Conservation (phyloP, 306 rosid species). For the Morella rubra region DNA sequence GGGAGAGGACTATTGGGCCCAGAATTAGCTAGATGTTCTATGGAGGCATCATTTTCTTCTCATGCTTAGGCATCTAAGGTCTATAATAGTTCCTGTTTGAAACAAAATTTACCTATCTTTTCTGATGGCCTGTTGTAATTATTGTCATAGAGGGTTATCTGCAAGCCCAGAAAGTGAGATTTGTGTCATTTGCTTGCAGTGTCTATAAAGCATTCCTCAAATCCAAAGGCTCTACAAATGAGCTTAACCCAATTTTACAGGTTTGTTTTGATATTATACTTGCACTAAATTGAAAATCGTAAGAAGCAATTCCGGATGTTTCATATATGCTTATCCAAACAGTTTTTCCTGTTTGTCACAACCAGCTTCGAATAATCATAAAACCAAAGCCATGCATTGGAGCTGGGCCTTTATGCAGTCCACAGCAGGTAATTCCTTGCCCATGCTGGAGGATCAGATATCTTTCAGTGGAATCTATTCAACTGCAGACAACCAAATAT, state of each 20-base stretch:
- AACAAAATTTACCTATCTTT: slow-evolving; percentile 6
- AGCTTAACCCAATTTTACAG: slow-evolving; percentile 94
- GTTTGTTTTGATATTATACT: slow-evolving; percentile 47
- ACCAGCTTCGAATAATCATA: slow-evolving; percentile 86
- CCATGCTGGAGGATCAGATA: slow-evolving; percentile 10
- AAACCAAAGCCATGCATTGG: slow-evolving; percentile 82
- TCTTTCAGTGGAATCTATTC: slow-evolving; percentile 24
- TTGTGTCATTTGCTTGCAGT: slow-evolving; percentile 51
- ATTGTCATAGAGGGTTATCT: slow-evolving; percentile 9
- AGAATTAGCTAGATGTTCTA: not conserved
- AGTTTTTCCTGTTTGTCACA: slow-evolving; percentile 29
- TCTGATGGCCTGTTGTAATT: slow-evolving; percentile 22
- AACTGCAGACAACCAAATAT: no score
- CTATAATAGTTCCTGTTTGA: slow-evolving; percentile 7
- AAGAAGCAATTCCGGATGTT: slow-evolving; percentile 25
- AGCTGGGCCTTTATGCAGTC: slow-evolving; percentile 82
- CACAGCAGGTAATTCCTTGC: slow-evolving; percentile 68
- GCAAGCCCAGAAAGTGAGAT: slow-evolving; percentile 23
- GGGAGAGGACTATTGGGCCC: not conserved
- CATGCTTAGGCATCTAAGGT: not conserved
- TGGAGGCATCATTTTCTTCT: not conserved
- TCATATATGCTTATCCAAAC: slow-evolving; percentile 34
- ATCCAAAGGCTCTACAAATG: slow-evolving; percentile 75
- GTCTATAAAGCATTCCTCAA: slow-evolving; percentile 78
- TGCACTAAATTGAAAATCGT: slow-evolving; percentile 25